Conservation (phyloP, 2,329 filamentous ascomycete genomes). For the Golovinomyces cichoracearum region DNA sequence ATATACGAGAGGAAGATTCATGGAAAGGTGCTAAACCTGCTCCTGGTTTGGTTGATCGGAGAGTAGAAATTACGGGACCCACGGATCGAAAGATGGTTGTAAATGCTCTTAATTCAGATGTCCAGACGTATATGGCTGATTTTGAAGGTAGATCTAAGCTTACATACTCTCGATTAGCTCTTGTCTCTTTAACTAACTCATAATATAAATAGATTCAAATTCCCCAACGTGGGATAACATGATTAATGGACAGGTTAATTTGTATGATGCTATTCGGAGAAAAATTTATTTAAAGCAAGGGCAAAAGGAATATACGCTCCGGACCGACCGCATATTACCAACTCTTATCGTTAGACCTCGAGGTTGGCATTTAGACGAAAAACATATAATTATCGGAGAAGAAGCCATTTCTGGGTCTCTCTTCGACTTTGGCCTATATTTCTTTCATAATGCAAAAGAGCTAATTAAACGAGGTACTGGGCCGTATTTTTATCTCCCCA, state of each 20-base stretch:
- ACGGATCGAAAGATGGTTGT: slow-evolving; percentile 98
- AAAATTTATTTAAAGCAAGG: slow-evolving; percentile 94
- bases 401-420: slow-evolving; percentile 79
- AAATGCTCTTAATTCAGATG: slow-evolving; percentile 82
- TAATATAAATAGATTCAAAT: slow-evolving; percentile 44
- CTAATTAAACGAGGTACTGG: slow-evolving; percentile 60
- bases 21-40: slow-evolving; percentile 86
- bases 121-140: slow-evolving; percentile 98
- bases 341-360: slow-evolving; percentile 85
- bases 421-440: slow-evolving; percentile 96
- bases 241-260: slow-evolving; percentile 93
- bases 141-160: slow-evolving; percentile 66
- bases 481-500: slow-evolving; percentile 93
- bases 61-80: slow-evolving; percentile 90
- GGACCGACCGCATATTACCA: slow-evolving; percentile 62
- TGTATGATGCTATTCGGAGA: slow-evolving; percentile 81
- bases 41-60: slow-evolving; percentile 72
- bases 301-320: slow-evolving; percentile 88
- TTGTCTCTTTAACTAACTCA: neutral
- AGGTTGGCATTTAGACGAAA: slow-evolving; percentile 96
- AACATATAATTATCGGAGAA: slow-evolving; percentile 86
- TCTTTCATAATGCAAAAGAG: slow-evolving; percentile 93
- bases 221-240: slow-evolving; percentile 98
- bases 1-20: slow-evolving; percentile 77
- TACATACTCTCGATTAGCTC: too few species aligned